These are phyloP conservation scores for Mallotus nudiflorus DNA, from an alignment of 345 rosid species.

Conservation along the genomic window DNA sequence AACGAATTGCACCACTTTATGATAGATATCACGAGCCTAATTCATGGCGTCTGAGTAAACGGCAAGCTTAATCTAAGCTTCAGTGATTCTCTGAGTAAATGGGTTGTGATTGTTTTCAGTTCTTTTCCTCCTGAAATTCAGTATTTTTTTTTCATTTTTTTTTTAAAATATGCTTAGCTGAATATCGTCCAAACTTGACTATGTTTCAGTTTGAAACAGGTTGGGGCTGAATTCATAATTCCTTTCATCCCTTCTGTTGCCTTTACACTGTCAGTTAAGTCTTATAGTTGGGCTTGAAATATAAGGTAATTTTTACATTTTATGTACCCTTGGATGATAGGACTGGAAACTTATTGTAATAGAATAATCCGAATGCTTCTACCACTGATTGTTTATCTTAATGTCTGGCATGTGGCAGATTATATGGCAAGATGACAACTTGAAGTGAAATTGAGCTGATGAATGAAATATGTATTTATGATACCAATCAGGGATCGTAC, in stretches of 20 bases:
- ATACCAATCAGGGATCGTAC: too few relatives aligned
- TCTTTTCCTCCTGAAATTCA: not conserved
- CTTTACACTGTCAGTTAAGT: not conserved
- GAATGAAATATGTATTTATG: too few relatives aligned
- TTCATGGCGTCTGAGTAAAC: slow-evolving; percentile 84
- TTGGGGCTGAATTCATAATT: not conserved
- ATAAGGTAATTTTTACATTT: not conserved
- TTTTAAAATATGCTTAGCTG: not conserved
- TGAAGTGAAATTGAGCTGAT: too few relatives aligned
- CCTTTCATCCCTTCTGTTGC: not conserved
- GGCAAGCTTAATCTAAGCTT: slow-evolving; percentile 55
- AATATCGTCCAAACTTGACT: not conserved
- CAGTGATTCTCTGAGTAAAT: not conserved
- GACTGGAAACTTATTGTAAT: too few relatives aligned
- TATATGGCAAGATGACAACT: too few relatives aligned
- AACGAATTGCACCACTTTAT: slow-evolving; percentile 81
- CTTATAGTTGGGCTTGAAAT: not conserved
- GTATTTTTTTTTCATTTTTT: not conserved
- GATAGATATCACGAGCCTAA: slow-evolving; percentile 90
- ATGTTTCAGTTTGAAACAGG: not conserved
- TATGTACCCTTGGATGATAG: not conserved
- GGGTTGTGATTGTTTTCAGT: not conserved
- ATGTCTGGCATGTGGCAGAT: too few relatives aligned
- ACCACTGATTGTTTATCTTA: not conserved
- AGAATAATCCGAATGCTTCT: not conserved